Evolutionary conservation across 345 rosid species (phyloP).

Genomic region (Rhodomyrtus tomentosa): DNA sequence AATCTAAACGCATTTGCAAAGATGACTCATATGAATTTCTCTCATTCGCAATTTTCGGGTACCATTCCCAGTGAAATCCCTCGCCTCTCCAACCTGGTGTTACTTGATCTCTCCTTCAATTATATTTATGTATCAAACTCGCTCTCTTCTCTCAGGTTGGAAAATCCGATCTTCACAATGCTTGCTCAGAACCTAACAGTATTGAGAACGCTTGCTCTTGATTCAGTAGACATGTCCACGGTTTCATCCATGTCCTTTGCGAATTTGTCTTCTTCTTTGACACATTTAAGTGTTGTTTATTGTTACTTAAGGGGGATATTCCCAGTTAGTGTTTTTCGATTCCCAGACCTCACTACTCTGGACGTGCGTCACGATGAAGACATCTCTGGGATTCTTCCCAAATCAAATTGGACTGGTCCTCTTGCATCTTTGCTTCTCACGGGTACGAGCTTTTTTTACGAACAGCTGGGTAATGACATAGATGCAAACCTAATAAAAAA

Average conservation of each 20-base stretch:
- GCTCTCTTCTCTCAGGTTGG: neutral
- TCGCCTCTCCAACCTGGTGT: neutral
- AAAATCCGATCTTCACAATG: neutral
- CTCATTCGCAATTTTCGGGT: neutral
- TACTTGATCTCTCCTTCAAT: neutral
- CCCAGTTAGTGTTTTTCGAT: neutral
- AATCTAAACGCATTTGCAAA: neutral
- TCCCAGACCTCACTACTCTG: neutral
- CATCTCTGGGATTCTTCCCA: neutral
- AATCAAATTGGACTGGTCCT: neutral
- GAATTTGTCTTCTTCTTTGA: neutral
- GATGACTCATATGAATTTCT: neutral
- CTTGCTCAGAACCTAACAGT: neutral
- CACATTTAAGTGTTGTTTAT: neutral
- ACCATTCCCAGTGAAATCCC: neutral
- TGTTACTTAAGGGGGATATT: neutral
- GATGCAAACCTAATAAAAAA: no score
- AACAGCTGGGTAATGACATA: no score
- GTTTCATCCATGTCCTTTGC: neutral
- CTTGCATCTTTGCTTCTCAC: neutral
- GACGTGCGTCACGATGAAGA: fast-evolving
- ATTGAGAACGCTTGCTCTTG: neutral
- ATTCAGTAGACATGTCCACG: neutral
- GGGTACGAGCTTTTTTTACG: neutral
- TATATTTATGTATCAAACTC: neutral